Base-by-base conservation (phyloP, 1,284 basidiomycete species). In the Ustilago loliicola region DNA sequence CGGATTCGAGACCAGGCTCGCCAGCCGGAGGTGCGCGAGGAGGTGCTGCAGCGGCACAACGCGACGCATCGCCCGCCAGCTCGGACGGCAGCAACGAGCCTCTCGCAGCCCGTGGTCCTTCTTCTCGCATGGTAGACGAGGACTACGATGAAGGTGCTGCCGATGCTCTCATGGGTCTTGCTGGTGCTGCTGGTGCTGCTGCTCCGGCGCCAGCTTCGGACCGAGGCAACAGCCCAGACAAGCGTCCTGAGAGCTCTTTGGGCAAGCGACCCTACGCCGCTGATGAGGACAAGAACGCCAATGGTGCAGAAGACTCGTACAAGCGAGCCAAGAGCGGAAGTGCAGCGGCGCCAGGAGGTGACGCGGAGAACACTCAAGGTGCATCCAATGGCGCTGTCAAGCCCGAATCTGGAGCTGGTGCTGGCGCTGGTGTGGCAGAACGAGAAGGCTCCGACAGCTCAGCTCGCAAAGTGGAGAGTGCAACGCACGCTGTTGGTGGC, bases 131-230 rank as follows among this genome's bases (percentile, higher is more conserved):
- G 50, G 76, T 84, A 17, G 83, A 84, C 55, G 83, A 85, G 66
- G 80, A 84, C 63, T 85, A 86, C 50, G 84, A 86, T 57, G 80
- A 84, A 36, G 80, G 83, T 13, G 85, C 85, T 30, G 85, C 84
- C 0, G 82, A 84, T 64, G 84, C 85, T 3, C 73, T 86, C 13
- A 84, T 86, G 81, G 85, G 85, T 25, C 77, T 86, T 4, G 85
- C 84, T 10, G 83, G 85, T 23, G 85, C 85, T 9, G 84, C 84
- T 23, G 72, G 72, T 34, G 71, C 61, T 8, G 71, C 76, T 34
- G 59, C 57, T 17, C 56, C 74, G 34, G 55, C 47, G 8, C 32
- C 63, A 4, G 47, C 58, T 23, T 61, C 60, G 13, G 59, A 77
- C 21, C 65, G 69, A 21, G 55, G 53, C 17, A 23, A 54, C 25